Conservation (phyloP, 345 rosid species). For the Citrus australasica region DNA sequence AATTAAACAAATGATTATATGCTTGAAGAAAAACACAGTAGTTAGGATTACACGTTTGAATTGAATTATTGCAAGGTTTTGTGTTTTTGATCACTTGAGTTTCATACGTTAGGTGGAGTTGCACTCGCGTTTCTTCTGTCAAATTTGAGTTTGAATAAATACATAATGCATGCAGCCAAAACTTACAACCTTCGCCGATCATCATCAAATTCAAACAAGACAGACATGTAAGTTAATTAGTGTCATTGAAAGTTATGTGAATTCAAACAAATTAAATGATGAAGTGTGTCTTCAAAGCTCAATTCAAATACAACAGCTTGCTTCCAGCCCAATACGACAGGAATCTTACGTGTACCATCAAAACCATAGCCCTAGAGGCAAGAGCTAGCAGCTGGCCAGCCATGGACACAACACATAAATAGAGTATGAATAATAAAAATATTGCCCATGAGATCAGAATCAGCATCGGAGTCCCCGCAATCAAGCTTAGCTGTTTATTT, state of each 20-base stretch:
- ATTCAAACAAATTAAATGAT: background rate
- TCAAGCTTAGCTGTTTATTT: background rate
- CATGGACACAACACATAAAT: background rate
- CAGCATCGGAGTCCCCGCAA: background rate
- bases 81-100: background rate
- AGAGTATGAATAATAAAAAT: background rate
- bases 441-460: background rate
- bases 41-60: background rate
- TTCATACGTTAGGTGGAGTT: background rate
- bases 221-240: background rate
- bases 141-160: background rate
- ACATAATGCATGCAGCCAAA: background rate
- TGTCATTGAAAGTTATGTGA: background rate
- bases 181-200: background rate
- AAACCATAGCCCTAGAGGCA: background rate
- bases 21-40: constrained; percentile 1
- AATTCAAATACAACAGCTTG: background rate
- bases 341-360: background rate
- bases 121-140: background rate
- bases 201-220: background rate
- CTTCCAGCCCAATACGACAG: background rate
- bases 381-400: background rate
- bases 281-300: background rate
- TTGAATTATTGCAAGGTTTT: background rate
- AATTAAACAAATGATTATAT: constrained; percentile 13